A percentile compares a stretch with the other conserved stretches of the same genome.
phyloP scores from a whole-genome alignment of 129 eudicot genomes.

The Chrysanthemum makinoi region DNA sequence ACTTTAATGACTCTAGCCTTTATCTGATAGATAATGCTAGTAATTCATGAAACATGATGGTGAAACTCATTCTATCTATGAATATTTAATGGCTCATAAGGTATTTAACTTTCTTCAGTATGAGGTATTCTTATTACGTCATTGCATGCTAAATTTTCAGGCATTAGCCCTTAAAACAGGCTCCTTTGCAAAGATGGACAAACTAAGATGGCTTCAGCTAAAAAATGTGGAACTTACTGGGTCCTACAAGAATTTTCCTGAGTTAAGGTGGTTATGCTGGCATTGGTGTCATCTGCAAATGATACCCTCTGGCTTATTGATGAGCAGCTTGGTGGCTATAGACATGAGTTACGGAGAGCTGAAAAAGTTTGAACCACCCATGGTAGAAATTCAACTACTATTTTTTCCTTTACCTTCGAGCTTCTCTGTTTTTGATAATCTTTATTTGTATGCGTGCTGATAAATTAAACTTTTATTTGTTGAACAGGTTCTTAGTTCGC shows the following conservation, averaged over 20 bases:
- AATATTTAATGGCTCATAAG: too few relatives aligned
- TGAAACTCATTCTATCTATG: too few relatives aligned
- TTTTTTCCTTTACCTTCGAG: background rate
- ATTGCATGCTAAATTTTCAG: background rate
- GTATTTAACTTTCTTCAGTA: background rate
- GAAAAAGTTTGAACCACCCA: conserved; percentile 9
- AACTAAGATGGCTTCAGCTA: conserved; percentile 6
- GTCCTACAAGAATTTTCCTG: conserved; percentile 8
- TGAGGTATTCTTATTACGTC: background rate
- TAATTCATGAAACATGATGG: too few relatives aligned
- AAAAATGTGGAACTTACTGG: background rate
- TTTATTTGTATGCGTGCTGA: background rate
- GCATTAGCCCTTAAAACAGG: background rate
- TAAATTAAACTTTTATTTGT: background rate
- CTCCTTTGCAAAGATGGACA: conserved; percentile 4
- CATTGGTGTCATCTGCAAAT: background rate
- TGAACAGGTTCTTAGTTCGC: background rate
- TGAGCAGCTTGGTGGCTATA: conserved; percentile 13
- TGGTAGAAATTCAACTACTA: background rate
- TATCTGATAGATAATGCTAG: too few relatives aligned
- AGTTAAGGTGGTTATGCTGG: conserved; percentile 4
- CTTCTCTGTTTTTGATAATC: background rate
- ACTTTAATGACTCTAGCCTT: too few relatives aligned
- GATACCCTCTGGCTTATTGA: background rate
- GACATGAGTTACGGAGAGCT: conserved; percentile 23